Conservation (phyloP, 2,329 filamentous ascomycete genomes). For the Mycosphaerella sp. region DNA sequence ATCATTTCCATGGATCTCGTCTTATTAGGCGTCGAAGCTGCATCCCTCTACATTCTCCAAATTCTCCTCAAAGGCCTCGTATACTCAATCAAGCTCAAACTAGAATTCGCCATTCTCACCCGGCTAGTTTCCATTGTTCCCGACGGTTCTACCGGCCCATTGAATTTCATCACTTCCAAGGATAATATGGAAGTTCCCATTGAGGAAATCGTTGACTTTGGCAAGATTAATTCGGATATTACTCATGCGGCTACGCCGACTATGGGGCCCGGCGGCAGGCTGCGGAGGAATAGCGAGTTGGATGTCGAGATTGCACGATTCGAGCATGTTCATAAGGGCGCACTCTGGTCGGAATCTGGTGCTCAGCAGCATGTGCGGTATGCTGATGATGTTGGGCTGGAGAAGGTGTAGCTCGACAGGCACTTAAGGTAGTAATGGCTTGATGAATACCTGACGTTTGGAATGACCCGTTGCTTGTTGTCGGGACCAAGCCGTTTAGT, state of each 20-base stretch:
- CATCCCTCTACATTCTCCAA: constrained; percentile 31
- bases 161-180: constrained; percentile 19
- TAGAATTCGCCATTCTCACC: constrained; percentile 31
- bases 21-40: constrained; percentile 33
- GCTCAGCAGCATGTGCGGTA: too few species aligned
- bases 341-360: too few species aligned
- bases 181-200: constrained; percentile 13
- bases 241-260: constrained; percentile 13
- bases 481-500: too few species aligned
- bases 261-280: constrained; percentile 1
- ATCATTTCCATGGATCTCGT: constrained; percentile 36
- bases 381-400: too few species aligned
- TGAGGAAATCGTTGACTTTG: constrained; percentile 20
- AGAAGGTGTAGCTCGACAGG: too few species aligned
- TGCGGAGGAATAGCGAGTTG: not conserved
- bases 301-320: constrained; percentile 20
- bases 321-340: constrained; percentile 13
- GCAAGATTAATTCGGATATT: constrained; percentile 16
- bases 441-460: too few species aligned
- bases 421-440: too few species aligned
- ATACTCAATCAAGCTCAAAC: constrained; percentile 33
- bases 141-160: constrained; percentile 9
- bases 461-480: too few species aligned
- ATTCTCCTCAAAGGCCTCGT: constrained; percentile 36
- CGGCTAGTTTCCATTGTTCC: constrained; percentile 29